Conservation (phyloP, 2,329 filamentous ascomycete genomes). For the Cercospora berteroae region DNA sequence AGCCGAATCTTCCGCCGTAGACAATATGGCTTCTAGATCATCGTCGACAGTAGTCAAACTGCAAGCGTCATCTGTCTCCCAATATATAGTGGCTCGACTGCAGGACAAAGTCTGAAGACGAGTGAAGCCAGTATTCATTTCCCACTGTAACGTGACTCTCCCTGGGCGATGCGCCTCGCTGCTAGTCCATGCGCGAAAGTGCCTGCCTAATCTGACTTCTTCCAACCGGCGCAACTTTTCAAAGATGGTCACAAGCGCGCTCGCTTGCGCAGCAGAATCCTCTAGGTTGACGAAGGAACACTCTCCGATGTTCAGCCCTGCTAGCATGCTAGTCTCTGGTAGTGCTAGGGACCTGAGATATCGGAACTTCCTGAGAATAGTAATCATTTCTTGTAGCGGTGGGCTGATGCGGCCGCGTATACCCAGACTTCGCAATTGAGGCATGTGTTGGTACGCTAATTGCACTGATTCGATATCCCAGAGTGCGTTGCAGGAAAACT, state of each 20-base stretch:
- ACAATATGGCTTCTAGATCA: not conserved
- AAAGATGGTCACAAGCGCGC: not conserved
- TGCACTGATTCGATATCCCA: not conserved
- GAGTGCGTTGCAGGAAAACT: not conserved
- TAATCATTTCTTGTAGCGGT: not conserved
- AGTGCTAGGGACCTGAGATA: not conserved
- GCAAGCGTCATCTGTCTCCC: not conserved
- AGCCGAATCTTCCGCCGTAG: conserved; percentile 3
- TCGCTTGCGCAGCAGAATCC: not conserved
- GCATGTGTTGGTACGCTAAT: not conserved
- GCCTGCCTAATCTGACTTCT: not conserved
- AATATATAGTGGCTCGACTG: too few relatives aligned
- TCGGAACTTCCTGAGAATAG: not conserved
- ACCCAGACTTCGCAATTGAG: conserved; percentile 1
- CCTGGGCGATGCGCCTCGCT: not conserved
- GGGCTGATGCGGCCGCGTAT: not conserved
- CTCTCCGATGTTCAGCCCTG: not conserved
- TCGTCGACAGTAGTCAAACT: not conserved
- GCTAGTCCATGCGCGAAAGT: not conserved
- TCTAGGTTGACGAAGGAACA: not conserved
- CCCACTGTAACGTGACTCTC: not conserved
- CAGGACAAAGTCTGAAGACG: not conserved
- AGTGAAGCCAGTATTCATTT: not conserved
- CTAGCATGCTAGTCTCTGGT: not conserved
- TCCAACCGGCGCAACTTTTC: not conserved